Evolutionary conservation across 176 grass and related monocot genomes (phyloP).

Genomic region (Alloteropsis semialata): DNA sequence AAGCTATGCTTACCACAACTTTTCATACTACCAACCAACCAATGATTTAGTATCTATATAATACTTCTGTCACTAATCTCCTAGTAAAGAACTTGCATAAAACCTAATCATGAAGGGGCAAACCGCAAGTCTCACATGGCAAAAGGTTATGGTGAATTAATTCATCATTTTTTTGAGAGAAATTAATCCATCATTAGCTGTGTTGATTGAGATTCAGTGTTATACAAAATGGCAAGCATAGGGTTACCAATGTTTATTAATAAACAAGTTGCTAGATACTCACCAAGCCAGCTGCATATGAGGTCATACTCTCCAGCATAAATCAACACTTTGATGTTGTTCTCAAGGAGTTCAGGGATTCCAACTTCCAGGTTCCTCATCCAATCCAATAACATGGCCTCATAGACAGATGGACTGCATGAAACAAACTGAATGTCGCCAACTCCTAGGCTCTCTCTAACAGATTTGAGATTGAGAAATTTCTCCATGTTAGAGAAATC

Average conservation of each 20-base stretch:
- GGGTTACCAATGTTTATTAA: not conserved
- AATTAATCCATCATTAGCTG: not conserved
- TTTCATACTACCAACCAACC: not conserved
- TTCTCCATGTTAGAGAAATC: slow-evolving; percentile 90
- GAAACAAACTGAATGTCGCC: slow-evolving; percentile 84
- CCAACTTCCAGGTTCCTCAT: slow-evolving; percentile 97
- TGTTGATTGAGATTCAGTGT: not conserved
- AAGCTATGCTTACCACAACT: not conserved
- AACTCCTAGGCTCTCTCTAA: slow-evolving; percentile 80
- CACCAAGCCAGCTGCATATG: slow-evolving; percentile 95
- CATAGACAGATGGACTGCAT: slow-evolving; percentile 80
- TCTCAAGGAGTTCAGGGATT: slow-evolving; percentile 86
- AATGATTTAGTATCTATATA: not conserved
- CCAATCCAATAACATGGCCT: slow-evolving; percentile 83
- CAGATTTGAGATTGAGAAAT: slow-evolving; percentile 72
- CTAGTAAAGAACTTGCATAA: not conserved
- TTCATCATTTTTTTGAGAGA: no score
- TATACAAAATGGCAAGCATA: not conserved
- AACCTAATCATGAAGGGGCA: slow-evolving; percentile 5
- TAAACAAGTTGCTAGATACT: slow-evolving; percentile 29
- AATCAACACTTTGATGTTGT: slow-evolving; percentile 68
- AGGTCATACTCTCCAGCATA: slow-evolving; percentile 98
- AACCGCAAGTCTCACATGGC: not conserved
- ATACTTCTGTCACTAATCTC: not conserved
- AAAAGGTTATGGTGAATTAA: not conserved